Percentiles rank a stretch among this genome's conserved stretches.
phyloP scores from a whole-genome alignment of 192 early-diverging fungal genomes.

The Funneliformis mosseae region DNA sequence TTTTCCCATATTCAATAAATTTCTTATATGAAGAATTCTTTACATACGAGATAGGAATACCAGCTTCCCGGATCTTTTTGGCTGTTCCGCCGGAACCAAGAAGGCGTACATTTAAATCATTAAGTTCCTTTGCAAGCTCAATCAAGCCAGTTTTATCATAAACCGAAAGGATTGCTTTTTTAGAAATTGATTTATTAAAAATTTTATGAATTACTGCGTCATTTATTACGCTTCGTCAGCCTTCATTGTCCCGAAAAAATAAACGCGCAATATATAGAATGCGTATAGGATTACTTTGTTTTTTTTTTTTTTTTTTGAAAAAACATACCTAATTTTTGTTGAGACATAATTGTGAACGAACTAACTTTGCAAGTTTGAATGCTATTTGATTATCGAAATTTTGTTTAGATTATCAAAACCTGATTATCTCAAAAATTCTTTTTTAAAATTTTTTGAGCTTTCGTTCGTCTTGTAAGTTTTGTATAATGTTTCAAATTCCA shows the following conservation, averaged over 20 bases:
- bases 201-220: not conserved
- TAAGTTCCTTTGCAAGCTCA: conserved; percentile 83
- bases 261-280: not conserved
- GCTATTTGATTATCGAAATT: no score
- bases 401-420: not conserved
- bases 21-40: not conserved
- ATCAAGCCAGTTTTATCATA: conserved; percentile 97
- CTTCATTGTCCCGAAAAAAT: not conserved
- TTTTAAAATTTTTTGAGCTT: not conserved
- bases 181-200: not conserved
- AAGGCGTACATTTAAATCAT: conserved; percentile 74
- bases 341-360: not conserved
- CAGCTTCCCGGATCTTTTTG: conserved; percentile 85
- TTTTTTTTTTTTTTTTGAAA: not conserved
- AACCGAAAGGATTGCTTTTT: conserved; percentile 85
- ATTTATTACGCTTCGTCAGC: not conserved
- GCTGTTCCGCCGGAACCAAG: conserved; percentile 96
- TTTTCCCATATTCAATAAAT: conserved; percentile 11
- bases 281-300: no score
- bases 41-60: conserved; percentile 80
- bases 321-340: conserved; percentile 17
- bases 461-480: not conserved
- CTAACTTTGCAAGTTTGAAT: no score
- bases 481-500: conserved; percentile 21
- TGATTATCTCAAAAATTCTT: not conserved